Conservation (phyloP, 2,329 filamentous ascomycete genomes). For the Penicillium sp. region DNA sequence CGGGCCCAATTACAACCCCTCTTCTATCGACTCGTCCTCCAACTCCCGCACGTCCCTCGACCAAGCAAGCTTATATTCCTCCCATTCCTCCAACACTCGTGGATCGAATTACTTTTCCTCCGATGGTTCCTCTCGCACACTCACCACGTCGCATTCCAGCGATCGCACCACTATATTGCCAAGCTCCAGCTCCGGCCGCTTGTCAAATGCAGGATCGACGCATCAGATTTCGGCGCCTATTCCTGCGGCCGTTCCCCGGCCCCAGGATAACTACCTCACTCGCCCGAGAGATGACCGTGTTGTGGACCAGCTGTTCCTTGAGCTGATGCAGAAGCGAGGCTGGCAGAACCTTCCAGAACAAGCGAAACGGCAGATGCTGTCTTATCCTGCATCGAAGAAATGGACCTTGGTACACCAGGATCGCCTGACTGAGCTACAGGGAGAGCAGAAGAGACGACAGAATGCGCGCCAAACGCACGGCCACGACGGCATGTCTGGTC, state of each 20-base stretch:
- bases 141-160: constrained; percentile 39
- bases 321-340: constrained; percentile 94
- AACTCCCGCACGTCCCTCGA: constrained; percentile 63
- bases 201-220: constrained; percentile 33
- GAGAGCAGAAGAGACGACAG: constrained; percentile 84
- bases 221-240: constrained; percentile 31
- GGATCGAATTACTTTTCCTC: constrained; percentile 59
- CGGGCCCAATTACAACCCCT: constrained; percentile 60
- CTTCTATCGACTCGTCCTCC: constrained; percentile 54
- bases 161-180: constrained; percentile 35
- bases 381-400: constrained; percentile 91
- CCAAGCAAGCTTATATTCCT: constrained; percentile 66
- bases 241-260: constrained; percentile 32
- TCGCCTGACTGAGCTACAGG: constrained; percentile 87
- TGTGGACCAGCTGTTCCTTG: constrained; percentile 87
- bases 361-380: constrained; percentile 91
- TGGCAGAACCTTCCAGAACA: constrained; percentile 97
- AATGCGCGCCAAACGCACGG: constrained; percentile 72
- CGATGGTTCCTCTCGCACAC: constrained; percentile 51
- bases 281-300: constrained; percentile 63
- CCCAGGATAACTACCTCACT: constrained; percentile 44
- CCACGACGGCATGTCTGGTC: constrained; percentile 62
- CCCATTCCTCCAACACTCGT: constrained; percentile 60
- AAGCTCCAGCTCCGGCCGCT: constrained; percentile 28
- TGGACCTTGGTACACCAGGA: constrained; percentile 98